phyloP scores from a whole-genome alignment of 768 basidiomycete genomes.

The Suillus paluster region DNA sequence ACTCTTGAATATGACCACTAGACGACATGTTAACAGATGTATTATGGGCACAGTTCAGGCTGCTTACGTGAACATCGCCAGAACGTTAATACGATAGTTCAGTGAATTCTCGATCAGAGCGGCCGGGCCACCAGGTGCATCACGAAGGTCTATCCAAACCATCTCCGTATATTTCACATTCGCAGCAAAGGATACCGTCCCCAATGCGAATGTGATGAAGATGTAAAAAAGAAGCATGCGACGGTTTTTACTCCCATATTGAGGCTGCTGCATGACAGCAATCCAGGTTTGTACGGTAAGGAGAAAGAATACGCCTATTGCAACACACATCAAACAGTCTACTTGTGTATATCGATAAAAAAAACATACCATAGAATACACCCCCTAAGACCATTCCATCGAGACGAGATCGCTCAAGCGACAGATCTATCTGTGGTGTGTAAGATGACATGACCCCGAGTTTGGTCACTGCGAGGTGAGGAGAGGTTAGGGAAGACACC shows the following conservation, averaged over 20 bases:
- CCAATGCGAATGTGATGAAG: constrained; percentile 15
- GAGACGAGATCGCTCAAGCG: constrained; percentile 31
- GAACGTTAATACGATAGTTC: neutral
- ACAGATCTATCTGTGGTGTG: constrained; percentile 23
- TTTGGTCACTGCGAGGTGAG: neutral
- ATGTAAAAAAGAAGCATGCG: neutral
- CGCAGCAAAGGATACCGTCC: constrained; percentile 18
- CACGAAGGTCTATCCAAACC: constrained; percentile 28
- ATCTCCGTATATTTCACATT: constrained; percentile 23
- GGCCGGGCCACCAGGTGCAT: neutral
- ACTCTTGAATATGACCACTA: neutral
- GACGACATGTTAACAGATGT: neutral
- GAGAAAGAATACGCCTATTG: constrained; percentile 18
- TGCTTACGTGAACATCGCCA: neutral
- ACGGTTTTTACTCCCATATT: neutral
- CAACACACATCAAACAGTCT: neutral
- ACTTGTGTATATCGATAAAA: neutral
- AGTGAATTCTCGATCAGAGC: neutral
- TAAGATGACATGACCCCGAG: constrained; percentile 21
- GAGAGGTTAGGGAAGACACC: neutral
- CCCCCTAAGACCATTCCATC: constrained; percentile 22
- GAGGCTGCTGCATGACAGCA: neutral
- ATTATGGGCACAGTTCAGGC: neutral
- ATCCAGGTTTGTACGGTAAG: neutral
- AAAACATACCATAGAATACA: constrained; percentile 25